Percentiles rank a stretch among this genome's conserved stretches.
These are phyloP conservation scores for Pseudocercospora fuligena DNA, from an alignment of 2,329 filamentous ascomycete species.

Conservation along the genomic window DNA sequence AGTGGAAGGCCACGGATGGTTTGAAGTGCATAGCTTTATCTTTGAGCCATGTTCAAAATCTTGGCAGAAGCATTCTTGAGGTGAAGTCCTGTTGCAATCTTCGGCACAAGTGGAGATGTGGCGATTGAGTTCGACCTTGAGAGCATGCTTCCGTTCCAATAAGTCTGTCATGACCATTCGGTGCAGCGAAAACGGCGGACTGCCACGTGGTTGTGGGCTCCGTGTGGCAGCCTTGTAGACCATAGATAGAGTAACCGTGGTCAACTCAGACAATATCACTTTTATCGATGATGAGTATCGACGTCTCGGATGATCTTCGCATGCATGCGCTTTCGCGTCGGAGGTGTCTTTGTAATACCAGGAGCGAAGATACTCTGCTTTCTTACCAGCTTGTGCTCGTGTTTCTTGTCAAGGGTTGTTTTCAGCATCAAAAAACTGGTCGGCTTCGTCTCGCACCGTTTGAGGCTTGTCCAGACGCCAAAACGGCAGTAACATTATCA, in stretches of 20 bases:
- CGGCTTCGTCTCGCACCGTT: background rate
- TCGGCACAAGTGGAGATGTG: background rate
- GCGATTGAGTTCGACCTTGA: conserved; percentile 4
- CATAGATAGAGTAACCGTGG: background rate
- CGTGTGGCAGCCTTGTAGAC: background rate
- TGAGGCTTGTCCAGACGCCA: background rate
- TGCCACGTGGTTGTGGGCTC: background rate
- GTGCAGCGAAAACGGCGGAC: background rate
- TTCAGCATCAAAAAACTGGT: background rate
- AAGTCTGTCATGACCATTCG: background rate
- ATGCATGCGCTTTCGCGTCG: background rate
- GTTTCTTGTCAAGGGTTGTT: background rate
- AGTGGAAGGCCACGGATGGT: background rate
- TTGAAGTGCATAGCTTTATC: background rate
- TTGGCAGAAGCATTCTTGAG: background rate
- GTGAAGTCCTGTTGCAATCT: background rate
- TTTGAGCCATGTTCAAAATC: background rate
- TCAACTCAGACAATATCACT: background rate
- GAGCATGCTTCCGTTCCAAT: background rate
- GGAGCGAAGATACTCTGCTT: background rate
- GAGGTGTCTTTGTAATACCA: background rate
- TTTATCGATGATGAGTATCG: background rate
- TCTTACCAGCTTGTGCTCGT: background rate
- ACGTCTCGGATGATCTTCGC: background rate
- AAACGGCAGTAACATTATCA: background rate